Evolutionary conservation across 2,329 filamentous ascomycete genomes (phyloP).

Genomic region (Paraconiothyrium brasiliense): DNA sequence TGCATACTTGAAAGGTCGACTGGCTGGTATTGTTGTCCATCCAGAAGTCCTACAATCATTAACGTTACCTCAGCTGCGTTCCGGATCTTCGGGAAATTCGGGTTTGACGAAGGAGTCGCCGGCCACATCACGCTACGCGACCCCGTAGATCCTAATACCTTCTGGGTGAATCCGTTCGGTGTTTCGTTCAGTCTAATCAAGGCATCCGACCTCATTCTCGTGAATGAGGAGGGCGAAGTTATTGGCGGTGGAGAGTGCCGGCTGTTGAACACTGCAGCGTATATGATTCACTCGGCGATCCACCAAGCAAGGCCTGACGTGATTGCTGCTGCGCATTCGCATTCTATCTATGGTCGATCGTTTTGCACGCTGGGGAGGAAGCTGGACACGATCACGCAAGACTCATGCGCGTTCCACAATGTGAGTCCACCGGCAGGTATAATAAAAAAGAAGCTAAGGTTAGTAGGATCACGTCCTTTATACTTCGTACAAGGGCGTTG

Average conservation of each 20-base stretch:
- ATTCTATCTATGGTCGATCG: slow-evolving; percentile 67
- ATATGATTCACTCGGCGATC: slow-evolving; percentile 69
- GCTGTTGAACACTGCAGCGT: slow-evolving; percentile 58
- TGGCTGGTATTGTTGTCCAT: slow-evolving; percentile 30
- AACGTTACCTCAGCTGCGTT: slow-evolving; percentile 40
- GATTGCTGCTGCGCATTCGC: slow-evolving; percentile 66
- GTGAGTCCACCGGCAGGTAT: slow-evolving; percentile 10
- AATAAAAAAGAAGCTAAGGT: background rate
- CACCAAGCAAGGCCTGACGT: slow-evolving; percentile 68
- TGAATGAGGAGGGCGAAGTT: slow-evolving; percentile 68
- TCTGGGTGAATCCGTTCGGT: slow-evolving; percentile 75
- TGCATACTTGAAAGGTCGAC: slow-evolving; percentile 48
- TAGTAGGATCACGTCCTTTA: slow-evolving; percentile 63
- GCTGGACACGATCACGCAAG: slow-evolving; percentile 68
- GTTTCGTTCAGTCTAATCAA: slow-evolving; percentile 70
- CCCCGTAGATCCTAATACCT: slow-evolving; percentile 66
- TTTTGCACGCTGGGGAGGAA: slow-evolving; percentile 70
- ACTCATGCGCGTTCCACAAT: slow-evolving; percentile 63
- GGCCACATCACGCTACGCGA: slow-evolving; percentile 71
- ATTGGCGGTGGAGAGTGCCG: slow-evolving; percentile 66
- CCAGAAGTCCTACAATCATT: background rate
- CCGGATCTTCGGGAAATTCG: slow-evolving; percentile 51
- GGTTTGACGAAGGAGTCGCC: slow-evolving; percentile 60
- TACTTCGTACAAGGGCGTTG: slow-evolving; percentile 62
- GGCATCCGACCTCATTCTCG: slow-evolving; percentile 72